A percentile compares a stretch with the other conserved stretches of the same genome.
Evolutionary conservation across 2,329 filamentous ascomycete genomes (phyloP).

Genomic region (Nothomitra cinnamomea): DNA sequence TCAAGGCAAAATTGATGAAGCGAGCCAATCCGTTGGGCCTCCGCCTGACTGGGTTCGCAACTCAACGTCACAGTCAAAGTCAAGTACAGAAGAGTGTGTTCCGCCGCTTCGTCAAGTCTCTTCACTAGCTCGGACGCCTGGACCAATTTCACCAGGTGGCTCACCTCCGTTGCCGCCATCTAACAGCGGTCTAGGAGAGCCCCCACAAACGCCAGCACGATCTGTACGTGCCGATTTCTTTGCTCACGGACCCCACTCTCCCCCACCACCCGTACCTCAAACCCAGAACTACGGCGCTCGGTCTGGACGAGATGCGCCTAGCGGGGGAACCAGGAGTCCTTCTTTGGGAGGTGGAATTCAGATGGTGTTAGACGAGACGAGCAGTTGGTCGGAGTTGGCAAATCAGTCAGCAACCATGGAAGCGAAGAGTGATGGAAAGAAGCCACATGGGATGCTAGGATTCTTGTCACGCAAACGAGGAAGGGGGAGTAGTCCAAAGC

Average conservation of each 20-base stretch:
- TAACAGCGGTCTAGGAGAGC: not conserved
- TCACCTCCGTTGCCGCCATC: not conserved
- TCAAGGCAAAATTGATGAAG: constrained; percentile 17
- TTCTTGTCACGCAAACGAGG: constrained; percentile 84
- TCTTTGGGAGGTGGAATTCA: constrained; percentile 74
- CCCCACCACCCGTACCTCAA: not conserved
- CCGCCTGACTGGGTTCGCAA: constrained; percentile 15
- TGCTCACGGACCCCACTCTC: not conserved
- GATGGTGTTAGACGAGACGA: constrained; percentile 75
- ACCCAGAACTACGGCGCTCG: not conserved
- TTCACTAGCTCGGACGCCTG: constrained; percentile 7
- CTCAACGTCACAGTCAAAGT: constrained; percentile 8
- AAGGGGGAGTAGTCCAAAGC: constrained; percentile 79
- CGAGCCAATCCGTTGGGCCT: constrained; percentile 13
- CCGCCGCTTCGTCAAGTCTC: constrained; percentile 1
- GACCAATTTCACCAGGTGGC: constrained; percentile 4
- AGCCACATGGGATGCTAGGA: constrained; percentile 70
- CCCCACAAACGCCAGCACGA: not conserved
- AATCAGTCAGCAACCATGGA: constrained; percentile 64
- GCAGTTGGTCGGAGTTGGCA: constrained; percentile 82
- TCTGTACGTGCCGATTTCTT: not conserved
- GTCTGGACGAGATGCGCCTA: not conserved
- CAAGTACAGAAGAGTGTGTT: constrained; percentile 9
- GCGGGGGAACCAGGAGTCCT: constrained; percentile 33
- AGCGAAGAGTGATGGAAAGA: constrained; percentile 37